These are phyloP conservation scores for Dinochytrium kinnereticum DNA, from an alignment of 371 early-diverging fungal species.

Conservation along the genomic window DNA sequence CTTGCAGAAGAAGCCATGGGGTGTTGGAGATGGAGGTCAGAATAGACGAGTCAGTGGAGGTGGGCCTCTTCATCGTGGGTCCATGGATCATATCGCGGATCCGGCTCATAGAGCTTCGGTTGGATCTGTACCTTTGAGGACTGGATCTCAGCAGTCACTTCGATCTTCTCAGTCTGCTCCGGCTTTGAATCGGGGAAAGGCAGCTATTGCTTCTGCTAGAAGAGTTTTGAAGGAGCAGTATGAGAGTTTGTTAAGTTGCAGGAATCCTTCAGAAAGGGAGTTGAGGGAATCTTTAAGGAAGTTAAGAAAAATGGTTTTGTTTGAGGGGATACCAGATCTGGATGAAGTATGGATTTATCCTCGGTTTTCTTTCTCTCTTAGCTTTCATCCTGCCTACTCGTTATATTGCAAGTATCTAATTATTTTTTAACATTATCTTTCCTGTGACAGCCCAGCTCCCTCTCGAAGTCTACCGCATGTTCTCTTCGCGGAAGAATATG, in stretches of 20 bases:
- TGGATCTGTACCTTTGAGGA: neutral
- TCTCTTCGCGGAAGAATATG: constrained; percentile 62
- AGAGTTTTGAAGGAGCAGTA: constrained; percentile 30
- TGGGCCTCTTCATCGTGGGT: neutral
- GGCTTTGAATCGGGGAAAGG: constrained; percentile 6
- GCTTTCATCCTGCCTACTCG: neutral
- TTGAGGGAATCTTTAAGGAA: constrained; percentile 40
- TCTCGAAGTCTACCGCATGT: constrained; percentile 21
- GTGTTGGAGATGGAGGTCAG: neutral
- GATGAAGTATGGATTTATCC: constrained; percentile 13
- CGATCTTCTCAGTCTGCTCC: neutral
- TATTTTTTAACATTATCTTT: neutral
- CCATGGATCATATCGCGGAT: neutral
- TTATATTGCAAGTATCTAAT: neutral
- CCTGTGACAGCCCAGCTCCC: neutral
- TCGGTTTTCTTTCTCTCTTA: neutral
- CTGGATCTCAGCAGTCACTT: neutral
- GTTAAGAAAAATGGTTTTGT: constrained; percentile 41
- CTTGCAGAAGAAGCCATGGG: neutral
- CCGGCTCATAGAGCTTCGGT: neutral
- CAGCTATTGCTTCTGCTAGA: constrained; percentile 13
- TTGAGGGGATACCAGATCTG: constrained; percentile 46
- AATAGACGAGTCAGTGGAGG: neutral
- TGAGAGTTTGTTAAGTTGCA: constrained; percentile 33
- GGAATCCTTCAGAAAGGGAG: constrained; percentile 38